Evolutionary conservation across 208 protist species (phyloP).

Genomic region (Crithidia sp.): DNA sequence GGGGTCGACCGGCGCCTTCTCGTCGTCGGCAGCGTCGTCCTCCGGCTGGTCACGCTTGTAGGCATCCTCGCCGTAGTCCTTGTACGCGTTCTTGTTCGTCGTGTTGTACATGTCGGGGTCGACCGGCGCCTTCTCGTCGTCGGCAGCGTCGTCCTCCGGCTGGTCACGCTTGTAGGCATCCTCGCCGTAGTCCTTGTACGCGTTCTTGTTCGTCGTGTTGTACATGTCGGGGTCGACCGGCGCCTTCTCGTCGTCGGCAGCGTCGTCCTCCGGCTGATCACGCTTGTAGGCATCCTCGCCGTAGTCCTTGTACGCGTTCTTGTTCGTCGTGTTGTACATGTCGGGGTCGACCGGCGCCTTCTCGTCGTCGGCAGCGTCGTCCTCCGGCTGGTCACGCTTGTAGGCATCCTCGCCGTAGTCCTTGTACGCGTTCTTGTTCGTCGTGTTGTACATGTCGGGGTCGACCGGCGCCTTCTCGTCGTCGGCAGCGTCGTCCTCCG

Average conservation of each 20-base stretch:
- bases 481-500: slow-evolving; percentile 1
- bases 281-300: slow-evolving; percentile 49
- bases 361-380: too few relatives aligned
- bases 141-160: slow-evolving; percentile 3
- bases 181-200: slow-evolving; percentile 27
- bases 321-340: slow-evolving; percentile 64
- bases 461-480: slow-evolving; percentile 2
- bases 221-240: slow-evolving; percentile 27
- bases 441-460: slow-evolving; percentile 53
- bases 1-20: too few relatives aligned
- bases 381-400: too few relatives aligned
- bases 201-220: slow-evolving; percentile 19
- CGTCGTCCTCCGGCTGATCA: slow-evolving; percentile 14
- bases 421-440: slow-evolving; percentile 18
- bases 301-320: slow-evolving; percentile 49
- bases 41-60: too few relatives aligned
- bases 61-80: too few relatives aligned
- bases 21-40: too few relatives aligned
- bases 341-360: too few relatives aligned
- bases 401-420: too few relatives aligned
- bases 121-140: slow-evolving; percentile 7
- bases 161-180: slow-evolving; percentile 18
- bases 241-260: slow-evolving; percentile 16
- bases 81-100: too few relatives aligned
- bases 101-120: slow-evolving; percentile 22